Percentiles rank a stretch among this genome's conserved stretches.
These are phyloP conservation scores for Penicillium antarcticum DNA, from an alignment of 495 filamentous ascomycete species.

Conservation along the genomic window DNA sequence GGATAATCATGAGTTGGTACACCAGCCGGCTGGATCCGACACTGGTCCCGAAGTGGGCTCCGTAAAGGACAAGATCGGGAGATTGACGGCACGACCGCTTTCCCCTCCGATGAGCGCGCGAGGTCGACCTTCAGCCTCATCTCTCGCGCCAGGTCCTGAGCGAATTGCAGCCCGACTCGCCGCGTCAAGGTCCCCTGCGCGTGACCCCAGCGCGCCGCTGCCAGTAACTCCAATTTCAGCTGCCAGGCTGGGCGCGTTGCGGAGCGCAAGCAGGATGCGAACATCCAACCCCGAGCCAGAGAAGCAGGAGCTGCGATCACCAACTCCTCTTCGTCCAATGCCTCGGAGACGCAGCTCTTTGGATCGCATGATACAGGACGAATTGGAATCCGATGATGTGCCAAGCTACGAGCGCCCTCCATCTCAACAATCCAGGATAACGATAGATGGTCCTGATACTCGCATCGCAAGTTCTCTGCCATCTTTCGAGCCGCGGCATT, in stretches of 20 bases:
- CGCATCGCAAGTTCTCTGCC: constrained; percentile 14
- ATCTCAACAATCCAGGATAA: constrained; percentile 9
- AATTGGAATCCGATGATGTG: constrained; percentile 2
- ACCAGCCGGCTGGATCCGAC: constrained; percentile 18
- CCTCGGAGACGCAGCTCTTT: not conserved
- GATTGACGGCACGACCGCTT: constrained; percentile 26
- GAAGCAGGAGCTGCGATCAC: constrained; percentile 12
- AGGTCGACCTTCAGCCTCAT: constrained; percentile 10
- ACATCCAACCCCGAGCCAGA: not conserved
- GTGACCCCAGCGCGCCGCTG: constrained; percentile 4
- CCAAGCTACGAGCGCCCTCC: constrained; percentile 3
- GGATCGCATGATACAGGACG: constrained; percentile 16
- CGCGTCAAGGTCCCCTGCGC: constrained; percentile 25
- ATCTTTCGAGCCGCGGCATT: constrained; percentile 12
- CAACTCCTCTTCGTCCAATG: constrained; percentile 12
- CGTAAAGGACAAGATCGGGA: constrained; percentile 42
- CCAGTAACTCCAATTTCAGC: constrained; percentile 1
- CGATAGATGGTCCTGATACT: constrained; percentile 6
- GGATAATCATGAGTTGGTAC: constrained; percentile 15
- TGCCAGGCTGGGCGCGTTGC: constrained; percentile 18
- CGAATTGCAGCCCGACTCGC: constrained; percentile 39
- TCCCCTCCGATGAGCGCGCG: constrained; percentile 1
- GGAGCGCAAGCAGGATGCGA: constrained; percentile 19
- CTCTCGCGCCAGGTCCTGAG: constrained; percentile 24
- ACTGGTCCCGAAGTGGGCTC: constrained; percentile 36